Evolutionary conservation across 352 stramenopile genomes (phyloP).

Genomic region (Halophytophthora polymorphica): DNA sequence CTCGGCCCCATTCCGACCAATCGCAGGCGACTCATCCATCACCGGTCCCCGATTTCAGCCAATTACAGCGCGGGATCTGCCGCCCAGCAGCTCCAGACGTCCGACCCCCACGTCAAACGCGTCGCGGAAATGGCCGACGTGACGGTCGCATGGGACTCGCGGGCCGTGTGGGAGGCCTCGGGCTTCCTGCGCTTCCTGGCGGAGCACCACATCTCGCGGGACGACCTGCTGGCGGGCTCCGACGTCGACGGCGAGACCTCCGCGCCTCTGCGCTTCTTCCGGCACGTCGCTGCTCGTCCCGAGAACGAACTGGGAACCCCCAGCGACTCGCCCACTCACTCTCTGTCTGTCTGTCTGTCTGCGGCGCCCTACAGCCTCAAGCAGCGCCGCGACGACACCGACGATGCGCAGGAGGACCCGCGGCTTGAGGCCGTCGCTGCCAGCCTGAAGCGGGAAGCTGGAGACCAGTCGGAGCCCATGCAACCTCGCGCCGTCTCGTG

Average conservation of each 20-base stretch:
- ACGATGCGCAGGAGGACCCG: conserved; percentile 4
- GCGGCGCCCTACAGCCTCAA: conserved; percentile 23
- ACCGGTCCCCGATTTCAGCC: not conserved
- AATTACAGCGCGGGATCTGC: not conserved
- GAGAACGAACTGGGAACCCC: not conserved
- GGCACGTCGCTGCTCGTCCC: conserved; percentile 21
- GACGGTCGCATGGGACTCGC: conserved; percentile 33
- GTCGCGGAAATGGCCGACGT: not conserved
- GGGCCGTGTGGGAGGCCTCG: conserved; percentile 32
- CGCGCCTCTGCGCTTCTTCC: conserved; percentile 50
- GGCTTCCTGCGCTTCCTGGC: conserved; percentile 61
- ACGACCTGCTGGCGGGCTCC: conserved; percentile 37
- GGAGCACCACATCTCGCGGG: conserved; percentile 41
- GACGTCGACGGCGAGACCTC: conserved; percentile 2
- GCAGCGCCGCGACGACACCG: conserved; percentile 3
- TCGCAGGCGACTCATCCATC: not conserved
- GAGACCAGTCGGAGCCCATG: not conserved
- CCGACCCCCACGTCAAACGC: too few species aligned
- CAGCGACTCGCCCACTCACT: not conserved
- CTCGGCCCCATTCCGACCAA: not conserved
- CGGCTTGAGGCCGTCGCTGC: conserved; percentile 18
- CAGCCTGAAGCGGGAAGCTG: conserved; percentile 15
- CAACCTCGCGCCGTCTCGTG: conserved; percentile 32
- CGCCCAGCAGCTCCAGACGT: too few species aligned
- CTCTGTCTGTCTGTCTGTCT: conserved; percentile 1